Base-by-base conservation (phyloP, 78 protist species). In the Mantamonas sphyraenae region DNA sequence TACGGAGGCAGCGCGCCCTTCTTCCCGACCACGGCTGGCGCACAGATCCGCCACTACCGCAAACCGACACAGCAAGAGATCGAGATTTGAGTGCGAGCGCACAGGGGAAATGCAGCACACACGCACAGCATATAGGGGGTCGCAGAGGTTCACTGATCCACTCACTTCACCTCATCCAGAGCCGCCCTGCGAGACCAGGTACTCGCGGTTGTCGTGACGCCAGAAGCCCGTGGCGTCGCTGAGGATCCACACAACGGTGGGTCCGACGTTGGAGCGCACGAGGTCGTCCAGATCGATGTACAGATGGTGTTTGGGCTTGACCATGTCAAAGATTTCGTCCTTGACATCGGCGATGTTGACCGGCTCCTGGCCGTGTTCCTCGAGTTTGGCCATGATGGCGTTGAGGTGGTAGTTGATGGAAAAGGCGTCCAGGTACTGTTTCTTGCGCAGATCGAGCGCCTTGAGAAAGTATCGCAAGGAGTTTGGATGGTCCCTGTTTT, bases 1-100 rank as follows among this genome's bases (percentile, higher is more conserved):
- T 82, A 77, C 64, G 82, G 83, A 30, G 34, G 26, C 19, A 47
- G 33, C 42, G 77, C 87, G 37, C 85, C 85, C 20, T 68, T n/a
- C n/a, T n/a, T n/a, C 64, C 79, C 79, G 40, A 64, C 51, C 1
- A 53, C 33, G n/a, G n/a, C 34, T 4, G 79, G 72, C 47, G 8
- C 79, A 24, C 40, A 28, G 24, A 64, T 62, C 50, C 69, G 79
- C 14, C 71, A 73, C 37, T 47, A 33, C 38, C 37, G 79, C 17
- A 58, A 39, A 68, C 74, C 74, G 3, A 22, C 9, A 12, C 50
- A 1, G 14, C 8, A 64, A 14, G 66, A 68, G 53, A 68, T 68
- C 43, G 51, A 39, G 34, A 3, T 68, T 5, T 68, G n/a, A 30
- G 68, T 1, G 59, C 59, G n/a, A n/a, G n/a, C n/a, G n/a, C n/a